A percentile compares a stretch with the other conserved stretches of the same genome.
Conservation (phyloP, 768 basidiomycete genomes). For the Phylloporus rhodoxanthus region DNA sequence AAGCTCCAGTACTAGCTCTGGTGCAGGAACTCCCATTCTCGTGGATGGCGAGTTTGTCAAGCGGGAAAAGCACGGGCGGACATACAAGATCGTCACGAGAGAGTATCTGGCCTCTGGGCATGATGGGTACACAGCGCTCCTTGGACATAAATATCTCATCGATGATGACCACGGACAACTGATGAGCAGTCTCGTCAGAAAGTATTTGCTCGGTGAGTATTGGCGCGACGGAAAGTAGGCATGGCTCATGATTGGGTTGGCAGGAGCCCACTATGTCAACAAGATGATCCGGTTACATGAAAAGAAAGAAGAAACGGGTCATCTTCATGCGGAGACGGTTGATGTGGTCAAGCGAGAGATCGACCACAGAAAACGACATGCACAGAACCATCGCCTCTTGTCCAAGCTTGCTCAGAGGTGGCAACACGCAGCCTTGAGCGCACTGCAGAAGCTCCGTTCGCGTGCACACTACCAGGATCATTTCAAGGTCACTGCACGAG, state of each 20-base stretch:
- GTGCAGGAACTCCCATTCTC: slow-evolving; percentile 28
- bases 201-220: slow-evolving; percentile 69
- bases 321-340: slow-evolving; percentile 41
- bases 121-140: slow-evolving; percentile 72
- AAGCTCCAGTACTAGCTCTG: slow-evolving; percentile 15
- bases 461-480: slow-evolving; percentile 51
- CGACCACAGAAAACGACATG: slow-evolving; percentile 32
- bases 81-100: slow-evolving; percentile 78
- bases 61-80: slow-evolving; percentile 46
- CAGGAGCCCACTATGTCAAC: slow-evolving; percentile 73
- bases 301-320: slow-evolving; percentile 23
- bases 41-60: slow-evolving; percentile 50
- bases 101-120: slow-evolving; percentile 82
- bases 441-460: slow-evolving; percentile 43
- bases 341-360: slow-evolving; percentile 45
- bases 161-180: slow-evolving; percentile 80
- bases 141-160: slow-evolving; percentile 60
- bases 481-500: slow-evolving; percentile 53
- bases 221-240: background rate
- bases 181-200: slow-evolving; percentile 73
- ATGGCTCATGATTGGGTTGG: slow-evolving; percentile 8
- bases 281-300: slow-evolving; percentile 42
- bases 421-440: slow-evolving; percentile 41
- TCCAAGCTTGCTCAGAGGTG: slow-evolving; percentile 37
- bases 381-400: slow-evolving; percentile 16